These are phyloP conservation scores for Claviceps maximensis DNA, from an alignment of 2,329 filamentous ascomycete species.

Conservation along the genomic window DNA sequence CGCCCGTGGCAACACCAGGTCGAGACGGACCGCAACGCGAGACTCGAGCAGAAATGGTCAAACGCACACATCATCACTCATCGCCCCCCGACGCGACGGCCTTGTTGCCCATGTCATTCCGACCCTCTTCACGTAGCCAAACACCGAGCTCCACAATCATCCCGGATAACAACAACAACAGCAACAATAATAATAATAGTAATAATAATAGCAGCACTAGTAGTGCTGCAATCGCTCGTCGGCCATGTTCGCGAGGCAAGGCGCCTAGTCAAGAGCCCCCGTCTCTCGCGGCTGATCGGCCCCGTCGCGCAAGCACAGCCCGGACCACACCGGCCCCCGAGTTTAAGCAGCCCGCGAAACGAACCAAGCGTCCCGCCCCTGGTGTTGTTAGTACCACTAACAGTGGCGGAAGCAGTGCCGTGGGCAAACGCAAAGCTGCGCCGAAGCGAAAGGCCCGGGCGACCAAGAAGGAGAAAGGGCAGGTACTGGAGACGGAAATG, in stretches of 20 bases:
- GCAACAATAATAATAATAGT: no score
- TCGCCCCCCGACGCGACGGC: slow-evolving; percentile 6
- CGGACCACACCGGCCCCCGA: slow-evolving; percentile 45
- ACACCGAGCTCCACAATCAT: slow-evolving; percentile 22
- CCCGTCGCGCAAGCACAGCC: slow-evolving; percentile 42
- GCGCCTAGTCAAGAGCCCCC: slow-evolving; percentile 37
- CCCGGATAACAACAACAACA: no score
- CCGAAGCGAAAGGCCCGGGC: slow-evolving; percentile 49
- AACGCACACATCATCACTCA: slow-evolving; percentile 26
- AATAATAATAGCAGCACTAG: no score
- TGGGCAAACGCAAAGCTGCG: slow-evolving; percentile 58
- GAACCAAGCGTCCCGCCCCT: slow-evolving; percentile 57
- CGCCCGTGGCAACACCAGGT: slow-evolving; percentile 15
- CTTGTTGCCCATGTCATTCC: slow-evolving; percentile 4
- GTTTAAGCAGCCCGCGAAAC: slow-evolving; percentile 31
- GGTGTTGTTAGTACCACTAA: slow-evolving; percentile 54
- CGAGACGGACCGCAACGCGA: slow-evolving; percentile 27
- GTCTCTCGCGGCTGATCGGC: slow-evolving; percentile 37
- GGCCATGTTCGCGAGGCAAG: slow-evolving; percentile 40
- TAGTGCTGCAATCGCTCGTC: slow-evolving; percentile 21
- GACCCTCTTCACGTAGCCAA: slow-evolving; percentile 20
- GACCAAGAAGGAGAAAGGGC: slow-evolving; percentile 34
- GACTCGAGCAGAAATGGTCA: slow-evolving; percentile 30
- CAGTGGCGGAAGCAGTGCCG: slow-evolving; percentile 50
- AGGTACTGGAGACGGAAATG: slow-evolving; percentile 28